These are phyloP conservation scores for Oryza nivara DNA, from an alignment of 176 grass and related monocot genomes.

Conservation along the genomic window DNA sequence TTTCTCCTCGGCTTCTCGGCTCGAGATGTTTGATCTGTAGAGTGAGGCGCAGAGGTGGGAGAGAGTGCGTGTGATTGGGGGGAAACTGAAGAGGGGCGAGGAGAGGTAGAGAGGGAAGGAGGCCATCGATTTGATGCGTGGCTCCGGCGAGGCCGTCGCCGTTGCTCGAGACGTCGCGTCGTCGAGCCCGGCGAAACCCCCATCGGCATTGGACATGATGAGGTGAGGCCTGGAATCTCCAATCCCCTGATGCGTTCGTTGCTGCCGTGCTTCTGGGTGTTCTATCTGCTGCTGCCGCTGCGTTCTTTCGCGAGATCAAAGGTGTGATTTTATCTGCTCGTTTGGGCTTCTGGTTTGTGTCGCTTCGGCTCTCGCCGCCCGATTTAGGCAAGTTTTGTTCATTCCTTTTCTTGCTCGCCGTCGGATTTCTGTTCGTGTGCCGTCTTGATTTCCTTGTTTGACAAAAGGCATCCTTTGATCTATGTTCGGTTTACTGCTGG, in stretches of 20 bases:
- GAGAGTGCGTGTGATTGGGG: constrained; percentile 4
- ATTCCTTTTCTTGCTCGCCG: constrained; percentile 3
- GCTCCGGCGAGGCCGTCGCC: constrained; percentile 44
- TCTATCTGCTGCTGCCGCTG: not conserved
- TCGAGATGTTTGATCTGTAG: constrained; percentile 51
- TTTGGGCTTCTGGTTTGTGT: not conserved
- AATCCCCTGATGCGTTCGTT: constrained; percentile 10
- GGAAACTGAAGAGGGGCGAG: not conserved
- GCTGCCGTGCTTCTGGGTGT: not conserved
- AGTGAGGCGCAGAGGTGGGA: not conserved
- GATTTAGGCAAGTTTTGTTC: constrained; percentile 7
- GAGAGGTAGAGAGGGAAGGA: not conserved
- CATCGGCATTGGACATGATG: constrained; percentile 65
- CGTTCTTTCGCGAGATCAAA: not conserved
- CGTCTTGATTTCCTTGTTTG: not conserved
- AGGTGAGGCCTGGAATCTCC: constrained; percentile 42
- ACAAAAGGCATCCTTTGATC: not conserved
- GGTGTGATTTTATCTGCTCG: not conserved
- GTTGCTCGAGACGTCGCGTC: constrained; percentile 49
- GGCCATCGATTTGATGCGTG: constrained; percentile 52
- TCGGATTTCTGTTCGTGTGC: not conserved
- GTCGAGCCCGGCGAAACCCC: constrained; percentile 47
- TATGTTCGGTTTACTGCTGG: not conserved
- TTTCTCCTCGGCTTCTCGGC: constrained; percentile 27
- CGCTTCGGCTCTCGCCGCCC: not conserved